phyloP scores from a whole-genome alignment of 208 protist genomes.

The Wallacemonas sp. region DNA sequence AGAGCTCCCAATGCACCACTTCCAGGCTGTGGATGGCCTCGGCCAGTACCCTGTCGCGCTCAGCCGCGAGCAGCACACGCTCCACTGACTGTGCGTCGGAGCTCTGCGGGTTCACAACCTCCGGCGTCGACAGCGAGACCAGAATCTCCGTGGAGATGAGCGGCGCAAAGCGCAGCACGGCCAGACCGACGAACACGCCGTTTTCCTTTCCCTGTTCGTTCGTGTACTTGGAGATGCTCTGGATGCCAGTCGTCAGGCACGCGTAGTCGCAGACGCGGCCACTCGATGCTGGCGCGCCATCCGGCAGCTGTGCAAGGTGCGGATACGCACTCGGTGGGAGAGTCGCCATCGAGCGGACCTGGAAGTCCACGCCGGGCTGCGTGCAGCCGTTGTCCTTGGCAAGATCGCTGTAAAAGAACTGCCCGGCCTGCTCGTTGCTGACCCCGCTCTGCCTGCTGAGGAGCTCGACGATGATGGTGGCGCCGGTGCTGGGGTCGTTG shows the following conservation, averaged over 20 bases:
- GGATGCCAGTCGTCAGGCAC: conserved; percentile 42
- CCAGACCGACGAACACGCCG: conserved; percentile 55
- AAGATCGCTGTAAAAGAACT: conserved; percentile 70
- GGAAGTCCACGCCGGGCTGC: not conserved
- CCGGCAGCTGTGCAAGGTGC: conserved; percentile 22
- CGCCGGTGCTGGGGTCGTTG: conserved; percentile 47
- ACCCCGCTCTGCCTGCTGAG: conserved; percentile 47
- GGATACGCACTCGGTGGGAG: conserved; percentile 40
- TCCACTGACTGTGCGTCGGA: conserved; percentile 53
- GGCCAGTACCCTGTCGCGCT: conserved; percentile 33
- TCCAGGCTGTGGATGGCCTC: conserved; percentile 37
- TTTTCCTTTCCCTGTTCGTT: conserved; percentile 77
- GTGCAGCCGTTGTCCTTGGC: conserved; percentile 63
- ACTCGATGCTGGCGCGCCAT: conserved; percentile 7
- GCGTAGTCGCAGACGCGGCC: conserved; percentile 43
- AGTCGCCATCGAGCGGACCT: conserved; percentile 2
- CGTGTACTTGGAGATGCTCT: conserved; percentile 70
- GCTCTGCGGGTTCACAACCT: conserved; percentile 51
- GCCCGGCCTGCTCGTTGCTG: conserved; percentile 37
- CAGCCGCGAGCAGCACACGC: conserved; percentile 38
- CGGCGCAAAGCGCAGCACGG: conserved; percentile 58
- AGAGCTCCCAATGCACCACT: conserved; percentile 64
- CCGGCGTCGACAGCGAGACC: conserved; percentile 59
- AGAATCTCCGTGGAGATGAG: conserved; percentile 64
- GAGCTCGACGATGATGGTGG: conserved; percentile 71